Evolutionary conservation across 805 yeast genomes (phyloP), one percentile per base, ranked within the genome.

Genomic region (Saccharomycopsis fodiens): DNA sequence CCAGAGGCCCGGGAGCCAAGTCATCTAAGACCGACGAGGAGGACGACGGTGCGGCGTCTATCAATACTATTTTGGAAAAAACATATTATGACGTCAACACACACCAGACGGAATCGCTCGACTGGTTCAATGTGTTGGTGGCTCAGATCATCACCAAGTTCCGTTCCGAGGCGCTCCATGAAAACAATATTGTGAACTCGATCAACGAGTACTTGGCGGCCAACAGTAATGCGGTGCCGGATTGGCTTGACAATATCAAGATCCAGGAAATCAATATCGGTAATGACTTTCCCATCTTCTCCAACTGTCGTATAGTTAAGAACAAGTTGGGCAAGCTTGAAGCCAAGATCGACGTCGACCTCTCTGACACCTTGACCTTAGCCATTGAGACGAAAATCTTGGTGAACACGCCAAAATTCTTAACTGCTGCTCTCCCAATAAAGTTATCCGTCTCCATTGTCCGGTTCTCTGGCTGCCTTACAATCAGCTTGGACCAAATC

Each of bases 101-200:
- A 21, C 98, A 93, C 60, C 71, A 79, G 15, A 76, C 97, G 0
- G 98, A 93, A 65, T 83, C 96, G 0, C 66, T 93, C 50, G 98
- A 93, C 61, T 93, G 98, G 98, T 87, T 93, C 62, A 93, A 91
- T 53, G 97, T 93, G 1, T 68, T 93, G 31, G 74, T 93, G 16
- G 98, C 97, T 0, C 97, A 93, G 60, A 80, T 88, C 5, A 79
- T 93, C 21, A 77, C 85, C 27, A 95, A 89, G 52, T 73, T 88
- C 51, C 74, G 98, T 47, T 74, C 80, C n/a, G 97, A 93, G 59
- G 97, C 97, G 0, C 65, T 86, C 46, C 70, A 75, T 35, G 79
- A 88, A 41, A 93, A 93, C 59, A 88, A 87, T 59, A 83, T 93
- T 21, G 79, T 89, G 50, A 82, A 84, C 53, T 79, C 88, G 1